These are phyloP conservation scores for Phytophthora pinifolia DNA, from an alignment of 352 stramenopile species.

Conservation along the genomic window DNA sequence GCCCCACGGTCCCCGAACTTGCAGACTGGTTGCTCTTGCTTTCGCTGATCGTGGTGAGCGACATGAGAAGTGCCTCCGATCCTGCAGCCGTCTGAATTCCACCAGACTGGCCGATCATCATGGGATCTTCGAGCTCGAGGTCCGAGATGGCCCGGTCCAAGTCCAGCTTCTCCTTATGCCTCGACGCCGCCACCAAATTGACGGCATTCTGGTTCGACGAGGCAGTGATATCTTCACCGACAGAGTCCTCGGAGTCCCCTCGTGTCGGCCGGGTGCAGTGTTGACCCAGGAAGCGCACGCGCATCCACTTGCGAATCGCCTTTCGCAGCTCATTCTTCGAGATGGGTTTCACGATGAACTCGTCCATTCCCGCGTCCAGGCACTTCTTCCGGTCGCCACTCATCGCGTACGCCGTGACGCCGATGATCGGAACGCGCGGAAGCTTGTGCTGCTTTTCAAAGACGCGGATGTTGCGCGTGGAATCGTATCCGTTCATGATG, in stretches of 20 bases:
- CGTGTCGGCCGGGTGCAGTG: constrained; percentile 32
- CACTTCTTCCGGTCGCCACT: constrained; percentile 83
- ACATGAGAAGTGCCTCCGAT: constrained; percentile 47
- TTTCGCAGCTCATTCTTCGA: constrained; percentile 61
- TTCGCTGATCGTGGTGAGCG: constrained; percentile 57
- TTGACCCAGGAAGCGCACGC: constrained; percentile 61
- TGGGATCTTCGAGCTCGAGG: constrained; percentile 82
- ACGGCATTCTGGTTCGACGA: constrained; percentile 39
- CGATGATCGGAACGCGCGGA: constrained; percentile 75
- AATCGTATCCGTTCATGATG: constrained; percentile 84
- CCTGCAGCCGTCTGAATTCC: constrained; percentile 39
- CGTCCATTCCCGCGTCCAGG: constrained; percentile 82
- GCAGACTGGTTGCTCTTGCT: constrained; percentile 48
- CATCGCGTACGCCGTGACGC: constrained; percentile 86
- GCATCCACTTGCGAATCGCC: constrained; percentile 82
- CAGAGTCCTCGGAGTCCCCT: constrained; percentile 12
- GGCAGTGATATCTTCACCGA: constrained; percentile 11
- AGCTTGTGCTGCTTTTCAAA: constrained; percentile 73
- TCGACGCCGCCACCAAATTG: constrained; percentile 71
- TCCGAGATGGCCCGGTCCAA: constrained; percentile 80
- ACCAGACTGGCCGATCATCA: constrained; percentile 70
- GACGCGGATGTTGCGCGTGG: constrained; percentile 66
- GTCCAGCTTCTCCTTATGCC: constrained; percentile 77
- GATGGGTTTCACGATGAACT: constrained; percentile 88
- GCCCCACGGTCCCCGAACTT: constrained; percentile 42